Conservation (phyloP, 2,329 filamentous ascomycete genomes). For the Chaetoscypha palmicola region DNA sequence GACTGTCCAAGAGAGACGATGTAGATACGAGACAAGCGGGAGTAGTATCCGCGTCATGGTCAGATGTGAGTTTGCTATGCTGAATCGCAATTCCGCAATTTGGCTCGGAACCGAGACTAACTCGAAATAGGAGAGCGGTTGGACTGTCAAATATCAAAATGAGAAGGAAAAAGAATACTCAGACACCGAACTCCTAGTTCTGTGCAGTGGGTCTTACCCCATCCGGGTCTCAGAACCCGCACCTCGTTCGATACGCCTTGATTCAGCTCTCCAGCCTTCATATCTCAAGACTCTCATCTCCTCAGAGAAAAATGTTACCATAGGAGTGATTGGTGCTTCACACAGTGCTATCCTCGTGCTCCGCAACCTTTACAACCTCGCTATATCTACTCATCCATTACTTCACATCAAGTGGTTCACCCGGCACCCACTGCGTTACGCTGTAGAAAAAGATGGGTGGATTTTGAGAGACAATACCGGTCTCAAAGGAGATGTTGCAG, state of each 20-base stretch:
- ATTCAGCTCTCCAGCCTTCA: conserved; percentile 48
- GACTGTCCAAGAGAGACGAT: conserved; percentile 35
- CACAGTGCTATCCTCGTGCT: conserved; percentile 58
- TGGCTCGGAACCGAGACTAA: conserved; percentile 1
- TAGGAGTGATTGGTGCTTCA: conserved; percentile 55
- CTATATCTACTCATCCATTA: conserved; percentile 42
- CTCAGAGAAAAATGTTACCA: conserved; percentile 32
- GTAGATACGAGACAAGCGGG: too few species aligned
- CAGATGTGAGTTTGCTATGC: conserved; percentile 28
- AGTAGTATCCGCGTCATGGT: conserved; percentile 35
- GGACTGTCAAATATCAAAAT: conserved; percentile 31
- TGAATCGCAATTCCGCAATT: background rate
- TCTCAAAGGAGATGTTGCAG: conserved; percentile 53
- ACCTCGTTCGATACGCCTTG: conserved; percentile 43
- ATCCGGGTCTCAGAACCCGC: conserved; percentile 35
- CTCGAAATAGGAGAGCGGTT: conserved; percentile 22
- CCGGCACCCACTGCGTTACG: conserved; percentile 53
- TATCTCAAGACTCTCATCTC: conserved; percentile 38
- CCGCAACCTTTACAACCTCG: conserved; percentile 51
- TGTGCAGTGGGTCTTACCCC: too few species aligned
- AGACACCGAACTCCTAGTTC: too few species aligned
- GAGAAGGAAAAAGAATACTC: background rate
- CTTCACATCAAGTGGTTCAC: conserved; percentile 56
- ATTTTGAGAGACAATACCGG: conserved; percentile 60
- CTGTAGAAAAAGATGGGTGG: conserved; percentile 55